phyloP scores from a whole-genome alignment of 495 filamentous ascomycete species.

The Staphylotrichum longicolle region DNA sequence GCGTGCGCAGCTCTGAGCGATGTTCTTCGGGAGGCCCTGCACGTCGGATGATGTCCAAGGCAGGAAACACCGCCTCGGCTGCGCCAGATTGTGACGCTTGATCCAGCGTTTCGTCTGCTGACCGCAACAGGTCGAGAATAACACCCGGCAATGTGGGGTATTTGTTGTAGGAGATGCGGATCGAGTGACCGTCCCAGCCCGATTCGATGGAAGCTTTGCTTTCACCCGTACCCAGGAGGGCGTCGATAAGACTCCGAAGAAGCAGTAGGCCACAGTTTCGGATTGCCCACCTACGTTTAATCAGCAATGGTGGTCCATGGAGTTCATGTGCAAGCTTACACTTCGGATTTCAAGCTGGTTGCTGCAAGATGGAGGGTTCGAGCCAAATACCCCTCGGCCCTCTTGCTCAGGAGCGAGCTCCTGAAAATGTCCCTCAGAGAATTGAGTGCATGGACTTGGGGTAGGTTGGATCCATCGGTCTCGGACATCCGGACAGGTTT shows the following conservation, averaged over 20 bases:
- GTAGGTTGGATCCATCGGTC: constrained; percentile 64
- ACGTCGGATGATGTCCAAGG: constrained; percentile 74
- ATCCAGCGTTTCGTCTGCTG: constrained; percentile 40
- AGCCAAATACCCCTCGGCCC: constrained; percentile 67
- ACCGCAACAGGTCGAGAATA: constrained; percentile 61
- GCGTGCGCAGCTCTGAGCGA: constrained; percentile 44
- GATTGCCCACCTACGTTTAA: constrained; percentile 71
- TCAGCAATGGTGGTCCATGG: constrained; percentile 24
- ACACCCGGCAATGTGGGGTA: constrained; percentile 69
- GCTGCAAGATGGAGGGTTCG: constrained; percentile 71
- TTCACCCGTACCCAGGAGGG: constrained; percentile 66
- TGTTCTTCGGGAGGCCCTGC: constrained; percentile 53
- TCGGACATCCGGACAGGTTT: constrained; percentile 47
- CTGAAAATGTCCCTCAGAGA: constrained; percentile 85
- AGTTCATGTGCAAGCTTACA: constrained; percentile 47
- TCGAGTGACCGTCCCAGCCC: constrained; percentile 51
- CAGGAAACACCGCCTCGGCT: constrained; percentile 81
- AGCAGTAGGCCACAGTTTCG: constrained; percentile 90
- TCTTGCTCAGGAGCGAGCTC: constrained; percentile 63
- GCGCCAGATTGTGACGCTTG: constrained; percentile 36
- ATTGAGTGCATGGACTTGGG: constrained; percentile 93
- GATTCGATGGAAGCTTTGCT: constrained; percentile 49
- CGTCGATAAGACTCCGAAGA: constrained; percentile 75
- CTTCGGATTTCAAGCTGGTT: constrained; percentile 61
- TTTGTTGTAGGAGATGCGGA: constrained; percentile 62